Percentiles rank a stretch among this genome's conserved stretches.
phyloP scores from a whole-genome alignment of 225 moss, liverwort and hornwort genomes.

The Physcomitrium patens region DNA sequence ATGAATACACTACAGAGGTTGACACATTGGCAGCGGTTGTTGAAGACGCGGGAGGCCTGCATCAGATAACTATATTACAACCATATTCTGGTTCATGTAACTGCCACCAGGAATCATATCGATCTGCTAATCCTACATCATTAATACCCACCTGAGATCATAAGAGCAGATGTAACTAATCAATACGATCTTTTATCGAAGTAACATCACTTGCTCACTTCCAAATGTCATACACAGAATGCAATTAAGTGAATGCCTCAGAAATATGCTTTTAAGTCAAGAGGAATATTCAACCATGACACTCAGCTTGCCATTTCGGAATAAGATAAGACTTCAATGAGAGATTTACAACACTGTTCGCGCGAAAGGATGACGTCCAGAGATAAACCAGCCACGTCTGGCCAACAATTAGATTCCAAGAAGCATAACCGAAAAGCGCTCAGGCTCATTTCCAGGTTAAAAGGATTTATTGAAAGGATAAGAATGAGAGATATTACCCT shows the following conservation, averaged over 20 bases:
- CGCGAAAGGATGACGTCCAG: neutral
- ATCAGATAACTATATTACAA: slow-evolving; percentile 29
- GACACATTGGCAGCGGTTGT: slow-evolving; percentile 54
- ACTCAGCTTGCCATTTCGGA: neutral
- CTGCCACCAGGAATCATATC: neutral
- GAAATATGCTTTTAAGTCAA: neutral
- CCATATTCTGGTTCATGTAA: neutral
- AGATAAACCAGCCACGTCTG: neutral
- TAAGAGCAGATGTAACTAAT: no score
- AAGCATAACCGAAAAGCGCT: neutral
- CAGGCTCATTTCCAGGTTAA: neutral
- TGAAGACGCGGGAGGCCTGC: slow-evolving; percentile 77
- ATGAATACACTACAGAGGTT: slow-evolving; percentile 62
- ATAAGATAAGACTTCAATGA: neutral
- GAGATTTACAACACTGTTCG: neutral
- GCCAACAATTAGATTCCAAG: neutral
- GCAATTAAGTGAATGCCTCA: neutral
- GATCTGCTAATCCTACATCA: neutral
- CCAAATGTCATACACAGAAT: neutral
- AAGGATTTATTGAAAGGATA: neutral
- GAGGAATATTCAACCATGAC: neutral
- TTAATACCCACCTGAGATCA: neutral
- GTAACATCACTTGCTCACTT: neutral
- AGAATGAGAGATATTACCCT: slow-evolving; percentile 59
- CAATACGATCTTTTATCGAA: slow-evolving; percentile 6